Conservation (phyloP, 148 eudicot species). For the Chenopodium suecicum region DNA sequence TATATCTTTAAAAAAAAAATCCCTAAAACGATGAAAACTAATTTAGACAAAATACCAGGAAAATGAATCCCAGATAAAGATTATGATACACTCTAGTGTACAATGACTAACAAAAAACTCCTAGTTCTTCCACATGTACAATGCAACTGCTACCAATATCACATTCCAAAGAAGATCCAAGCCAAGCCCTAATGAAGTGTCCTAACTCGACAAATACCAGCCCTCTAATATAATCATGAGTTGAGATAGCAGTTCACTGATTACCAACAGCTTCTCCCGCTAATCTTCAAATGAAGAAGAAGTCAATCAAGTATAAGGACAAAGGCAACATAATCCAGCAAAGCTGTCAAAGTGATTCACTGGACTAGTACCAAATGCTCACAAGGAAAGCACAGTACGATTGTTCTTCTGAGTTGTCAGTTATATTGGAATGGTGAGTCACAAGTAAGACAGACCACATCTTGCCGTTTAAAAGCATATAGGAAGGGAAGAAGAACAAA, state of each 20-base stretch:
- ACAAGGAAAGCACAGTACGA: slow-evolving; percentile 3
- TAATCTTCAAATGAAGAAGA: slow-evolving; percentile 10
- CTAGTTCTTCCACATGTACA: slow-evolving; percentile 23
- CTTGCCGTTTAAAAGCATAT: background rate
- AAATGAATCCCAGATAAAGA: background rate
- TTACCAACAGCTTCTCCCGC: slow-evolving; percentile 11
- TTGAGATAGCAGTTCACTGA: background rate
- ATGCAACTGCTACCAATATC: slow-evolving; percentile 14
- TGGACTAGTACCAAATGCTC: background rate
- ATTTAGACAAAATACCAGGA: background rate
- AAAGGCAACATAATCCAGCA: background rate
- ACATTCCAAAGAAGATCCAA: background rate
- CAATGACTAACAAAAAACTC: background rate
- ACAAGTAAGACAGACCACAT: background rate
- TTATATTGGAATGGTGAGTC: background rate
- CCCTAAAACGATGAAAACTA: background rate
- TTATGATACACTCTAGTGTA: slow-evolving; percentile 28
- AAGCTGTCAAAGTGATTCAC: background rate
- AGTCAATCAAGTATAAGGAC: background rate
- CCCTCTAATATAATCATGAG: background rate
- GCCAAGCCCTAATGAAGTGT: background rate
- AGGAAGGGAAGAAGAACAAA: slow-evolving; percentile 6
- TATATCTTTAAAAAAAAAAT: background rate
- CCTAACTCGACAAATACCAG: background rate
- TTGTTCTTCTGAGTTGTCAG: slow-evolving; percentile 2